Evolutionary conservation across 228 moss, liverwort and hornwort species (phyloP).

Genomic region (Sphagnum magellanicum): DNA sequence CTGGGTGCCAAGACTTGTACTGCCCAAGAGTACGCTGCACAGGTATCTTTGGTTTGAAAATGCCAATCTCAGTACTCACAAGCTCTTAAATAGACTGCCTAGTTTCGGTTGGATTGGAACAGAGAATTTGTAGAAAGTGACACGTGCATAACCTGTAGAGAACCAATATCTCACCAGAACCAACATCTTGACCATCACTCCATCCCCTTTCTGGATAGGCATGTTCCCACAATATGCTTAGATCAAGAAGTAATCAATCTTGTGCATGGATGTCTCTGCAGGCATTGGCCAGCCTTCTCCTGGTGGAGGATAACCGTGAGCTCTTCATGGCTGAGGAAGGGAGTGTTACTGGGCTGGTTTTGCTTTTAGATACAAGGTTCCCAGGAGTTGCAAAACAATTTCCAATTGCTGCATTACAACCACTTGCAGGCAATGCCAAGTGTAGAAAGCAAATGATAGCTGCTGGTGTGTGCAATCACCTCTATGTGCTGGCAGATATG

Average conservation of each 20-base stretch:
- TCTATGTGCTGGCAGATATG: constrained; percentile 67
- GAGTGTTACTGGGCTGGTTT: constrained; percentile 73
- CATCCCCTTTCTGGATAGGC: too few relatives aligned
- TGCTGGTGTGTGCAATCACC: constrained; percentile 74
- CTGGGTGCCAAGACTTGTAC: constrained; percentile 78
- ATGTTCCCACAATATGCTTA: too few relatives aligned
- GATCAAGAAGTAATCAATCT: too few relatives aligned
- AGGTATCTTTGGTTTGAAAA: constrained; percentile 14
- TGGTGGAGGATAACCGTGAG: constrained; percentile 80
- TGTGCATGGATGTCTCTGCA: constrained; percentile 2
- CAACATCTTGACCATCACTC: too few relatives aligned
- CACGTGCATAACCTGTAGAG: too few relatives aligned
- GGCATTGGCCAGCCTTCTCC: constrained; percentile 68
- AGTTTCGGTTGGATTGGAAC: too few relatives aligned
- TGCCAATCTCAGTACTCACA: too few relatives aligned
- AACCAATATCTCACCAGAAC: too few relatives aligned
- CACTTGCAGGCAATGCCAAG: constrained; percentile 55
- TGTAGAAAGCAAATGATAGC: constrained; percentile 88
- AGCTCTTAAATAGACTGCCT: too few relatives aligned
- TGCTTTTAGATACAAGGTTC: constrained; percentile 70
- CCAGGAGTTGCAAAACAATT: constrained; percentile 82
- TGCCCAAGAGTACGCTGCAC: constrained; percentile 83
- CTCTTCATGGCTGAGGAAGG: constrained; percentile 77
- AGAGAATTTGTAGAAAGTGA: too few relatives aligned
- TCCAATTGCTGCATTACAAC: constrained; percentile 65